A percentile compares a stretch with the other conserved stretches of the same genome.
Evolutionary conservation across 2,329 filamentous ascomycete genomes (phyloP).

Genomic region (Talaromyces verruculosus): DNA sequence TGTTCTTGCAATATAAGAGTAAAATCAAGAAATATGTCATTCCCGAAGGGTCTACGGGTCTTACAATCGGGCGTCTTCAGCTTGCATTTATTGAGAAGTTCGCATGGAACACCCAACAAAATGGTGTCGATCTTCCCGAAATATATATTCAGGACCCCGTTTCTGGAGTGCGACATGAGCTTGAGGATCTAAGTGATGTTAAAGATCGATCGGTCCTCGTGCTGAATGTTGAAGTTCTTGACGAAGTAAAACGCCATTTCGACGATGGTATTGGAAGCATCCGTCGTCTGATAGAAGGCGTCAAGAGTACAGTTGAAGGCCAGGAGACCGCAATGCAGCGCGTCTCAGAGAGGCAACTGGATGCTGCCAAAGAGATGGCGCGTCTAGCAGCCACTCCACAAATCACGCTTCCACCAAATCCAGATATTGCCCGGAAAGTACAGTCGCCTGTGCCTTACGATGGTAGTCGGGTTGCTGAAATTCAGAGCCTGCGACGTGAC

Average conservation of each 20-base stretch:
- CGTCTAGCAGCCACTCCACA: conserved; percentile 56
- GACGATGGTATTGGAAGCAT: conserved; percentile 85
- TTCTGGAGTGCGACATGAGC: conserved; percentile 92
- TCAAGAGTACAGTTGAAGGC: conserved; percentile 79
- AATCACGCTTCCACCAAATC: conserved; percentile 34
- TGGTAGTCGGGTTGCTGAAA: conserved; percentile 68
- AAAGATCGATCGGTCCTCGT: conserved; percentile 95
- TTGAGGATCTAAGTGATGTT: conserved; percentile 89
- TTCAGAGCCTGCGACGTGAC: conserved; percentile 81
- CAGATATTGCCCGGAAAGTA: conserved; percentile 28
- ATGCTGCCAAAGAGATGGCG: conserved; percentile 83
- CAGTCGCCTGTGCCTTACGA: conserved; percentile 40
- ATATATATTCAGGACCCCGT: conserved; percentile 97
- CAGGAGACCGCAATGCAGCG: conserved; percentile 79
- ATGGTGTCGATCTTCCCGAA: conserved; percentile 87
- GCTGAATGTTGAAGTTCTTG: conserved; percentile 85
- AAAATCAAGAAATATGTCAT: conserved; percentile 96
- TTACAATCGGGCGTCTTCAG: conserved; percentile 85
- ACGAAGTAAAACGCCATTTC: conserved; percentile 95
- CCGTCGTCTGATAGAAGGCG: conserved; percentile 77
- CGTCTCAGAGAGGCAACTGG: conserved; percentile 87
- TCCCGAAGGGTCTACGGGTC: conserved; percentile 75
- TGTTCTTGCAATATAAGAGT: conserved; percentile 95
- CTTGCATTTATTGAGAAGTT: conserved; percentile 99
- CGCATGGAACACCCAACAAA: conserved; percentile 95